Percentiles rank a stretch among this genome's conserved stretches.
Conservation (phyloP, 176 grass and related monocot species). For the Elymus sibiricus region DNA sequence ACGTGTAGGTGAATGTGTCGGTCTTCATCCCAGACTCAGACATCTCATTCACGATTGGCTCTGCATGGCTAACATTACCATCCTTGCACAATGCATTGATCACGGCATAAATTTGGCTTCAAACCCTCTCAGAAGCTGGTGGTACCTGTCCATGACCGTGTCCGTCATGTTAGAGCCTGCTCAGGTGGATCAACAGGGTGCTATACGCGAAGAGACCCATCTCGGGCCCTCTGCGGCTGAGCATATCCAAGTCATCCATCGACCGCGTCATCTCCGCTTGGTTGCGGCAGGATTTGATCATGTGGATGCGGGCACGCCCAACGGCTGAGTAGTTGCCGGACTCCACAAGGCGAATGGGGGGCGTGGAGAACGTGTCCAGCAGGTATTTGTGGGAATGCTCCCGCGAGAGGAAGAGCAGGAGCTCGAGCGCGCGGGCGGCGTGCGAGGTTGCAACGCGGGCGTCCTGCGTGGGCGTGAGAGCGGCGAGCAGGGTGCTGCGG, state of each 20-base stretch:
- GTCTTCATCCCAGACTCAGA: conserved; percentile 35
- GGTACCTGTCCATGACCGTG: conserved; percentile 17
- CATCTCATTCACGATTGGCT: conserved; percentile 42
- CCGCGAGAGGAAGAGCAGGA: background rate
- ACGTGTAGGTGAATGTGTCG: conserved; percentile 51
- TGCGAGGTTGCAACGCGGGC: background rate
- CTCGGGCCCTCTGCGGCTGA: background rate
- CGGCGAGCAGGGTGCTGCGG: background rate
- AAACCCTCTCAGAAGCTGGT: conserved; percentile 1
- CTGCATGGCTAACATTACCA: conserved; percentile 37
- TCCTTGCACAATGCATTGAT: conserved; percentile 41
- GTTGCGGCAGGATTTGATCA: background rate
- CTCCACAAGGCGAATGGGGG: background rate
- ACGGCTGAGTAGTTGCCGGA: background rate
- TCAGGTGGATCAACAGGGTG: conserved; percentile 8
- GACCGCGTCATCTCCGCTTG: background rate
- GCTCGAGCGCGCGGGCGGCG: background rate
- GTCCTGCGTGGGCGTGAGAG: background rate
- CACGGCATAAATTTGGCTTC: conserved; percentile 13
- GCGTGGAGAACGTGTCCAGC: background rate
- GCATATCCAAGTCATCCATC: background rate
- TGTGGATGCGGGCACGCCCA: conserved; percentile 1
- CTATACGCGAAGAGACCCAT: conserved; percentile 3
- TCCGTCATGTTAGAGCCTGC: background rate
- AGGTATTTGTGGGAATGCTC: conserved; percentile 22